Conservation (phyloP, 2,329 filamentous ascomycete species). For the Calonectria leucothoes region DNA sequence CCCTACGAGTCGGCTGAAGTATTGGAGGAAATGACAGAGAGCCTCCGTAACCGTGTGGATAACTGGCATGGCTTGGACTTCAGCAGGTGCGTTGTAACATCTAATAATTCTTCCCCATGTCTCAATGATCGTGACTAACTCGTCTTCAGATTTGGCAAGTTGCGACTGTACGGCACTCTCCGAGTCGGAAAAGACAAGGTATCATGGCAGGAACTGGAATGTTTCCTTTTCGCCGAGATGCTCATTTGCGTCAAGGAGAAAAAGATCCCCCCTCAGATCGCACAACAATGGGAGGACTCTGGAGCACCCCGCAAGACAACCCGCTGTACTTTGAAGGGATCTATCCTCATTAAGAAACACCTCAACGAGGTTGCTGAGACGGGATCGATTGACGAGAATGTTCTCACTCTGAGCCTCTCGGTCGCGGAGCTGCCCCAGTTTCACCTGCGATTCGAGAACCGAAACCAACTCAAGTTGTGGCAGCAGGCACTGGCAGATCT, state of each 20-base stretch:
- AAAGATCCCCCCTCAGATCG: constrained; percentile 66
- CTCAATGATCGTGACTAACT: constrained; percentile 21
- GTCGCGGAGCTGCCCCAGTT: constrained; percentile 94
- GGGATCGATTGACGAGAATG: constrained; percentile 77
- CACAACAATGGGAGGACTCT: constrained; percentile 75
- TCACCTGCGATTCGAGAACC: constrained; percentile 88
- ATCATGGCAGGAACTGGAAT: constrained; percentile 98
- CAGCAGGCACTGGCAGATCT: constrained; percentile 87
- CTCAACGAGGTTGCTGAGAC: constrained; percentile 87
- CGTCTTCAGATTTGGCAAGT: constrained; percentile 80
- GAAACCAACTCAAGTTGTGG: constrained; percentile 89
- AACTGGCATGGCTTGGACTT: constrained; percentile 99
- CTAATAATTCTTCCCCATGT: background rate
- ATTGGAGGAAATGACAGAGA: constrained; percentile 87
- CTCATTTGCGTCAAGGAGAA: constrained; percentile 99
- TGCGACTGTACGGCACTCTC: constrained; percentile 89
- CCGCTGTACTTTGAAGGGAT: constrained; percentile 93
- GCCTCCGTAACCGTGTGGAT: constrained; percentile 86
- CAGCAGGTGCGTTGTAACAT: constrained; percentile 65
- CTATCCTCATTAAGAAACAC: constrained; percentile 98
- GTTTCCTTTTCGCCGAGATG: constrained; percentile 98
- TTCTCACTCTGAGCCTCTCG: constrained; percentile 90
- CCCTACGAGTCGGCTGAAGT: constrained; percentile 82
- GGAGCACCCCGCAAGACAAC: constrained; percentile 71
- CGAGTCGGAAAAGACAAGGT: constrained; percentile 95